Evolutionary conservation across 2,329 filamentous ascomycete species (phyloP).

Genomic region (Stemphylium lycopersici): DNA sequence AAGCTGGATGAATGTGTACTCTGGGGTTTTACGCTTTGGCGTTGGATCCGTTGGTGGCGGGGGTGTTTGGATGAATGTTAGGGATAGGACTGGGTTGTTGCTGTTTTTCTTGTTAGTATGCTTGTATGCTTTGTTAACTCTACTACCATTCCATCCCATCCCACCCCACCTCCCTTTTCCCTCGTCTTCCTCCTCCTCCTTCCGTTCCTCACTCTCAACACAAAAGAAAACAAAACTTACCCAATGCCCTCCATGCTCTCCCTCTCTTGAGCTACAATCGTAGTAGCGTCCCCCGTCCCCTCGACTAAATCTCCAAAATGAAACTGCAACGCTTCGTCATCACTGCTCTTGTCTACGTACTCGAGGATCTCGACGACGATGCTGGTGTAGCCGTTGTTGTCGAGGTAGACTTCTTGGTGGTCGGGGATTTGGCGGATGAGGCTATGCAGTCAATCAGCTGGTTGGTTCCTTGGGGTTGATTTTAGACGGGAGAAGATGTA

Average conservation of each 20-base stretch:
- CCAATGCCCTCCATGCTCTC: constrained; percentile 43
- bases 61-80: constrained; percentile 65
- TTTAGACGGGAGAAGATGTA: too few species aligned
- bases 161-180: too few species aligned
- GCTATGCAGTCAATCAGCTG: constrained; percentile 51
- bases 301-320: constrained; percentile 58
- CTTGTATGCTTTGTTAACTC: too few species aligned
- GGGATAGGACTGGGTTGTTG: constrained; percentile 67
- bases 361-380: constrained; percentile 92
- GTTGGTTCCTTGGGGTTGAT: too few species aligned
- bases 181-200: too few species aligned
- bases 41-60: constrained; percentile 34
- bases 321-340: constrained; percentile 67
- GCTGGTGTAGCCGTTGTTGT: constrained; percentile 80
- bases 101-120: constrained; percentile 26
- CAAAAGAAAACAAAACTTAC: constrained; percentile 35
- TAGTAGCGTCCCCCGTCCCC: constrained; percentile 45
- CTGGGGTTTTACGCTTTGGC: constrained; percentile 45
- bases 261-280: constrained; percentile 38
- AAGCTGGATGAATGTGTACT: constrained; percentile 76
- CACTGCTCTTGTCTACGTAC: constrained; percentile 71
- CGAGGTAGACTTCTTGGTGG: constrained; percentile 92
- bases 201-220: too few species aligned
- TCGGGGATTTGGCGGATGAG: constrained; percentile 77
- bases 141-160: too few species aligned